Conservation (phyloP, 1,139 yeast genomes). For the Sugiyamaella castrensis region DNA sequence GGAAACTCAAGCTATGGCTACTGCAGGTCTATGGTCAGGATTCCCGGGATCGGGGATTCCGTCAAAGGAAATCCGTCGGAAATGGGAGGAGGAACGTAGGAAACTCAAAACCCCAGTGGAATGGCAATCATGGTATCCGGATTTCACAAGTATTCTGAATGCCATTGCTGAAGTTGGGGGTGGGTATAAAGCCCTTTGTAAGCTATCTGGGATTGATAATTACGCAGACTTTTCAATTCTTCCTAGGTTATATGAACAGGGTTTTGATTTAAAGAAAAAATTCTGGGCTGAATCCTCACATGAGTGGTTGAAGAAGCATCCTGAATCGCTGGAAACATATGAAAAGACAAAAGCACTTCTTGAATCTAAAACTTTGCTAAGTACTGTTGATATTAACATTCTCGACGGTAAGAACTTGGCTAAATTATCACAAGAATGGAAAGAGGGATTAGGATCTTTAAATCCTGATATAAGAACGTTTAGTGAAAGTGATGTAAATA, state of each 20-base stretch:
- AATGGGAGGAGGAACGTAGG: conserved; percentile 23
- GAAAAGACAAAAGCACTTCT: conserved; percentile 10
- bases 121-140: conserved; percentile 26
- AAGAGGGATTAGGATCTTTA: too few relatives aligned
- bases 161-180: conserved; percentile 23
- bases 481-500: too few relatives aligned
- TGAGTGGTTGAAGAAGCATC: conserved; percentile 13
- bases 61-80: conserved; percentile 12
- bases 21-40: conserved; percentile 23
- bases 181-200: conserved; percentile 8
- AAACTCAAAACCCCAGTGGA: conserved; percentile 11
- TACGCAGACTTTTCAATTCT: conserved; percentile 1
- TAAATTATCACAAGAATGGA: too few relatives aligned
- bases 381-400: too few relatives aligned
- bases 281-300: conserved; percentile 13
- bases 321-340: conserved; percentile 10
- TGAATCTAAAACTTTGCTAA: conserved; percentile 1
- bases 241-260: conserved; percentile 4
- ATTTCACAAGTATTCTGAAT: conserved; percentile 18
- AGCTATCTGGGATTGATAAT: conserved; percentile 1
- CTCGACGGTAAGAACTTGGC: too few relatives aligned
- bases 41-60: conserved; percentile 17
- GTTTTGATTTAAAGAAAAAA: conserved; percentile 10
- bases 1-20: conserved; percentile 25
- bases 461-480: too few relatives aligned